Base-by-base conservation (phyloP, 1,284 basidiomycete species). In the Gymnopus androsaceus region DNA sequence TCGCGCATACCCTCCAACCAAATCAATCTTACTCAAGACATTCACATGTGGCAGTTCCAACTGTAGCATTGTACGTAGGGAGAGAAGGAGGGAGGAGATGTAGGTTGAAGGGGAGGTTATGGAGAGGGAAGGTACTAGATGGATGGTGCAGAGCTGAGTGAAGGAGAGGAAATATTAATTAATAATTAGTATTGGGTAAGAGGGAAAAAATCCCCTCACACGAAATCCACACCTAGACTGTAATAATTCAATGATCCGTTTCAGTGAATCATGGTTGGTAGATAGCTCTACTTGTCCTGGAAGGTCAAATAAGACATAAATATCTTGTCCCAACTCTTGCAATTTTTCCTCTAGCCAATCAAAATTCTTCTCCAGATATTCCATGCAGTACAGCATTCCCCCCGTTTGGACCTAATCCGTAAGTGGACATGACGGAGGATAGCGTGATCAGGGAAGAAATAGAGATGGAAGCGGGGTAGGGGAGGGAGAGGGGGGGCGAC, bases 271-370 rank as follows among this genome's bases (percentile, higher is more conserved):
- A 67, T 99, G 97, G 68, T 96, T 98, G 52, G 97, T 99, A 72
- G 91, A 94, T 41, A 99, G 77, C 72, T 99, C 97, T 46, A 99
- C 96, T 73, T 99, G 97, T 0, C 97, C 97, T 0, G 97, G 96
- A 4, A 98, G 83, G 72, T 99, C 97, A 70, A 99, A 97, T 37
- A 99, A 77, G 45, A 99, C 83, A 73, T 97, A 98, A 46, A 85
- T 80, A 55, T 91, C 88, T 42, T 79, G 72, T 4, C 84, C 87
- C 1, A 93, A 73, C 64, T 82, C 82, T 55, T 80, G 80, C 63
- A 98, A 72, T 45, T 85, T 73, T 33, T 80, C 81, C 67, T 94
- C 87, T 23, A 99, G 81, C 97, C 97, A 99, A 70, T 98, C 95
- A 63, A 90, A 84, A 71, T 99, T 98, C 23, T 83, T 87, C 67